Evolutionary conservation across 2,329 filamentous ascomycete species (phyloP), one percentile per base, ranked within the genome.

Genomic region (Periglandula ipomoeae): DNA sequence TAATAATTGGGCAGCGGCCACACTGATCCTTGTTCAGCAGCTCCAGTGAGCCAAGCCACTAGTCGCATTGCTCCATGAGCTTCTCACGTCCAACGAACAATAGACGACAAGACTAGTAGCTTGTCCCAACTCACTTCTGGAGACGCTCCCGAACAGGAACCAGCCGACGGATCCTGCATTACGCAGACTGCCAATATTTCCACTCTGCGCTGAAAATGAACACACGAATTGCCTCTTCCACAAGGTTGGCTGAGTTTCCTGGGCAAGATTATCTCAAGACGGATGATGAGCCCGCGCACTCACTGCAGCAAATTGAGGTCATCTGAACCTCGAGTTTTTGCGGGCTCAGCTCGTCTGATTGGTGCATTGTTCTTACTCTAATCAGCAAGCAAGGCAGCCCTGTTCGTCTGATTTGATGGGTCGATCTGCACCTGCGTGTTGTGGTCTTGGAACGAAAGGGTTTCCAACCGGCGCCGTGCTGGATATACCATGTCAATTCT

Each of bases 341-440:
- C 35, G 9, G 13, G 8, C 4, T 17, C 10, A 2, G 3, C 26
- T 34, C 10, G 27, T n/a, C 41, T 27, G 30, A 30, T 38, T 44
- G 40, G 30, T 38, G 39, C 46, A 38, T 37, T 24, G 26, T 42
- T 20, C 40, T 27, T 30, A 4, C 11, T 10, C 22, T 19, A 26
- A 27, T 38, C 32, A 38, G 34, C 15, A 26, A 17, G 15, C 19
- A 26, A 26, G 34, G 5, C 20, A 17, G 11, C 8, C 35, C 42
- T 35, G 43, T 50, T 38, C 43, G 46, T 53, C 47, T 55, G 52
- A 55, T 55, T 54, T 50, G 52, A 48, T 26, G 15, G 23, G 47
- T 44, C 26, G 41, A 45, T 49, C 41, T 39, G 35, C 30, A 8
- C 11, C 5, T 11, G 3, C 3, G 15, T 32, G 3, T 15, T 32